phyloP scores from a whole-genome alignment of 768 basidiomycete species.

The Trametes villosa region DNA sequence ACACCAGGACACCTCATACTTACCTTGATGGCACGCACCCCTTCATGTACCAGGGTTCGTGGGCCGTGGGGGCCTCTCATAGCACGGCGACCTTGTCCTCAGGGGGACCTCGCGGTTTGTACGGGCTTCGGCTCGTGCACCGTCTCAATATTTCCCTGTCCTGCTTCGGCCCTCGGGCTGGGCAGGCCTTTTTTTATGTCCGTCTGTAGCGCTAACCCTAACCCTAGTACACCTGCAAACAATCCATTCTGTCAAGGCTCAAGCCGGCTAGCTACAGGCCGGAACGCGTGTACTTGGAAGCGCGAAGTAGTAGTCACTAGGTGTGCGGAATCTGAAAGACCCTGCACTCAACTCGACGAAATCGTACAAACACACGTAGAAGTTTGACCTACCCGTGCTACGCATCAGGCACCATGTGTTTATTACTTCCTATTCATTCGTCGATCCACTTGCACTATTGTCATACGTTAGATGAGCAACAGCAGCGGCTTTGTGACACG shows the following conservation, averaged over 20 bases:
- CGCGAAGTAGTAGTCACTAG: no score
- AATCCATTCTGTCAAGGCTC: no score
- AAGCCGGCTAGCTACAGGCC: no score
- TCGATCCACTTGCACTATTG: neutral
- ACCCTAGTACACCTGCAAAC: slow-evolving; percentile 6
- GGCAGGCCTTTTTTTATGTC: slow-evolving; percentile 26
- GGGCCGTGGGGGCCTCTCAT: slow-evolving; percentile 15
- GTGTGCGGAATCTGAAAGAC: no score
- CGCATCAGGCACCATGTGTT: no score
- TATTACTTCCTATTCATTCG: no score
- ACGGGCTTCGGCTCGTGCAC: slow-evolving; percentile 45
- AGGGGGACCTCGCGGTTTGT: slow-evolving; percentile 49
- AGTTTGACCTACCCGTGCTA: no score
- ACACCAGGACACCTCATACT: slow-evolving; percentile 5
- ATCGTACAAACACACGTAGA: no score
- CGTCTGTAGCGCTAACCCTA: slow-evolving; percentile 21
- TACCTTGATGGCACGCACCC: slow-evolving; percentile 6
- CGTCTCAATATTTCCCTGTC: slow-evolving; percentile 36
- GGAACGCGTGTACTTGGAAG: no score
- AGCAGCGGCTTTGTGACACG: no score
- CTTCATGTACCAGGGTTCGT: slow-evolving; percentile 1
- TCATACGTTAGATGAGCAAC: neutral
- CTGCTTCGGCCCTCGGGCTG: slow-evolving; percentile 34
- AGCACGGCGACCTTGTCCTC: slow-evolving; percentile 57
- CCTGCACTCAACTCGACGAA: no score